phyloP scores from a whole-genome alignment of 1,139 yeast genomes.

The Hansenula sp. region DNA sequence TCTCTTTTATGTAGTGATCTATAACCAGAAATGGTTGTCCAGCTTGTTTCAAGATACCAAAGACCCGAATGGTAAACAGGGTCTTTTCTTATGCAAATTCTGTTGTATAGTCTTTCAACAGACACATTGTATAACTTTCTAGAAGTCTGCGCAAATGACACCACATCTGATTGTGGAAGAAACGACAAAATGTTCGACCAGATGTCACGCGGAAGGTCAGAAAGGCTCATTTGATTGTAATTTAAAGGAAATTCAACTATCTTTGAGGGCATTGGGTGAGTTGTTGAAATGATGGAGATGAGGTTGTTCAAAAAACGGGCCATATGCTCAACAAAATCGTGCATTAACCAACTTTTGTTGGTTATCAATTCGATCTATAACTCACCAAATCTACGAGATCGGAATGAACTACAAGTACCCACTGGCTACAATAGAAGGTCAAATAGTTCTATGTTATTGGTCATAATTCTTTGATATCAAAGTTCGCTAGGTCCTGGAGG shows the following conservation, averaged over 20 bases:
- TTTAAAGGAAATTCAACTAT: background rate
- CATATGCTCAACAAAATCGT: constrained; percentile 1
- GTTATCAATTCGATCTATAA: constrained; percentile 1
- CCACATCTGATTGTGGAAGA: background rate
- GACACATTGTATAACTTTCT: constrained; percentile 13
- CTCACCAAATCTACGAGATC: background rate
- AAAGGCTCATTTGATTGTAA: background rate
- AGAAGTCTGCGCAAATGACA: background rate
- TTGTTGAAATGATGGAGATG: background rate
- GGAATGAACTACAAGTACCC: background rate
- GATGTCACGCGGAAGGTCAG: background rate
- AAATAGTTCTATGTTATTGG: too few relatives aligned
- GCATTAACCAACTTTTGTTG: background rate
- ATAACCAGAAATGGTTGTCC: constrained; percentile 27
- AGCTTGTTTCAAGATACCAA: constrained; percentile 27
- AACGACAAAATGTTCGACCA: background rate
- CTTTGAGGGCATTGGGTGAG: background rate
- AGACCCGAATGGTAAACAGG: constrained; percentile 22
- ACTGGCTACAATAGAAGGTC: background rate
- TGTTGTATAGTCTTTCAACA: constrained; percentile 20
- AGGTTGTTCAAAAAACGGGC: background rate
- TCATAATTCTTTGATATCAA: too few relatives aligned
- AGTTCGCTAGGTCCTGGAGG: background rate
- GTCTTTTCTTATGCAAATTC: constrained; percentile 24
- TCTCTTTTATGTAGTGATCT: constrained; percentile 19